Percentiles rank a stretch among this genome's conserved stretches.
phyloP scores from a whole-genome alignment of 2,329 filamentous ascomycete genomes.

The Sphaerulina populicola region DNA sequence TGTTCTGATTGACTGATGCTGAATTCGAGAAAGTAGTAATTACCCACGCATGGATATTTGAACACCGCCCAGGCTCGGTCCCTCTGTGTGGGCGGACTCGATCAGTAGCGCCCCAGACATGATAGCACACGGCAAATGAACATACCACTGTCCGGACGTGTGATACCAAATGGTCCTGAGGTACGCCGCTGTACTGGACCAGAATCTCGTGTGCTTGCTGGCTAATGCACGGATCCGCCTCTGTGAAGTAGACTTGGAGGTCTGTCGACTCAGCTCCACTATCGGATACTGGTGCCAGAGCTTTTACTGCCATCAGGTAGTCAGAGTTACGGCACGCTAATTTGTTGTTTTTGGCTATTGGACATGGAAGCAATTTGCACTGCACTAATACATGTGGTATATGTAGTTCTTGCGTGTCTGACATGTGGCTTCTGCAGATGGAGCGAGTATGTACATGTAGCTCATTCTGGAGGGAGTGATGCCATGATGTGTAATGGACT shows the following conservation, averaged over 20 bases:
- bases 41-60: slow-evolving; percentile 22
- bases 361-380: too few species aligned
- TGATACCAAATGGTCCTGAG: not conserved
- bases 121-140: not conserved
- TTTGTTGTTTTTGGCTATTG: too few species aligned
- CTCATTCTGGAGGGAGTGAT: too few species aligned
- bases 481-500: too few species aligned
- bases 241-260: slow-evolving; percentile 1
- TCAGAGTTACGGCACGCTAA: too few species aligned
- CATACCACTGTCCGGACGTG: slow-evolving; percentile 1
- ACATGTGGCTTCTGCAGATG: too few species aligned
- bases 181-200: slow-evolving; percentile 4
- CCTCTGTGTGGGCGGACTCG: not conserved
- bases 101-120: not conserved
- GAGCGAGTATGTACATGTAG: too few species aligned
- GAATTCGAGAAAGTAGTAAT: slow-evolving; percentile 20
- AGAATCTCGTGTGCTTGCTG: slow-evolving; percentile 5
- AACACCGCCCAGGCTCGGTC: slow-evolving; percentile 17
- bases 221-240: not conserved
- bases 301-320: not conserved
- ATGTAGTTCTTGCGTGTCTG: too few species aligned
- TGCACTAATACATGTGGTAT: too few species aligned
- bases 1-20: slow-evolving; percentile 18
- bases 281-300: not conserved
- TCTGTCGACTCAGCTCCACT: not conserved